Conservation (phyloP, 2,329 filamentous ascomycete genomes). For the Trichothecium sympodiale region DNA sequence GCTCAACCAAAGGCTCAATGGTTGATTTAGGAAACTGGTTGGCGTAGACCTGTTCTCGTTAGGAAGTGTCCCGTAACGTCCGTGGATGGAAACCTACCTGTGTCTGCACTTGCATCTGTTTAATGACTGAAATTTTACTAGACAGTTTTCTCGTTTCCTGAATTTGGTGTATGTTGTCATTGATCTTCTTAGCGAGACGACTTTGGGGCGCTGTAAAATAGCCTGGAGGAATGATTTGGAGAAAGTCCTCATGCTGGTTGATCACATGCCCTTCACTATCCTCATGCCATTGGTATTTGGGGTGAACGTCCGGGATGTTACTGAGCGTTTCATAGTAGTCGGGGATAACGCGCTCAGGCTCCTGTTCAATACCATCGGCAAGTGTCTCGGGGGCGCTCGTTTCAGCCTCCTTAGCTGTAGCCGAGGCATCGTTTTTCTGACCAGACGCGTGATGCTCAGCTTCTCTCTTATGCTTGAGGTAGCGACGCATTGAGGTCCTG, state of each 20-base stretch:
- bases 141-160: slow-evolving; percentile 94
- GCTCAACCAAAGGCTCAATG: slow-evolving; percentile 76
- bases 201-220: slow-evolving; percentile 67
- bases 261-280: slow-evolving; percentile 83
- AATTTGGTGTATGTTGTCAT: slow-evolving; percentile 86
- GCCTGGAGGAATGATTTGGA: slow-evolving; percentile 65
- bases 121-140: slow-evolving; percentile 93
- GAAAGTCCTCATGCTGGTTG: slow-evolving; percentile 75
- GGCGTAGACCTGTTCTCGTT: slow-evolving; percentile 62
- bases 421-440: slow-evolving; percentile 23
- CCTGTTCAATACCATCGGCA: slow-evolving; percentile 88
- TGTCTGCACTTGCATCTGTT: slow-evolving; percentile 98
- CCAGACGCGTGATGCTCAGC: slow-evolving; percentile 38
- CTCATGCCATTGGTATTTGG: slow-evolving; percentile 75
- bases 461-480: slow-evolving; percentile 67
- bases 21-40: slow-evolving; percentile 98
- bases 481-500: slow-evolving; percentile 83
- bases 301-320: slow-evolving; percentile 72
- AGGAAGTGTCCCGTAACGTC: background rate
- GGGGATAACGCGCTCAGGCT: slow-evolving; percentile 73
- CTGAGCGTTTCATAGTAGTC: slow-evolving; percentile 90
- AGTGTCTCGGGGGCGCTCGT: slow-evolving; percentile 59
- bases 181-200: slow-evolving; percentile 66
- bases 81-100: slow-evolving; percentile 49
- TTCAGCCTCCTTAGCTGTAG: slow-evolving; percentile 32